Conservation (phyloP, 306 rosid species). For the Cicer bijugum region DNA sequence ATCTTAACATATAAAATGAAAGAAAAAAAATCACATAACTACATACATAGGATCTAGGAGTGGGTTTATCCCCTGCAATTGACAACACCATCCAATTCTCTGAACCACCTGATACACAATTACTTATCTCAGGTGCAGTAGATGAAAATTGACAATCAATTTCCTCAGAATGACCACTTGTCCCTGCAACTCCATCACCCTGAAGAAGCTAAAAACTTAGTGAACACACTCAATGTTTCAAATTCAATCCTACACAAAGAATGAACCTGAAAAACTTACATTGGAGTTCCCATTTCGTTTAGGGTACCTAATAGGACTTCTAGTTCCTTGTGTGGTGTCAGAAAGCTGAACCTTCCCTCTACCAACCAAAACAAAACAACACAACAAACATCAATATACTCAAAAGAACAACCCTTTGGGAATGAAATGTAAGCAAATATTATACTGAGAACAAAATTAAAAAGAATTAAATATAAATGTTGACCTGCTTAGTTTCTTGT, state of each 20-base stretch:
- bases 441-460: not conserved
- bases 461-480: constrained; percentile 5
- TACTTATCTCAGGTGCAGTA: constrained; percentile 64
- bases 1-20: not conserved
- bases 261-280: constrained; percentile 52
- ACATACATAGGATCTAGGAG: constrained; percentile 56
- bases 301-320: constrained; percentile 78
- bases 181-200: constrained; percentile 62
- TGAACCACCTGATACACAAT: constrained; percentile 60
- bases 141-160: constrained; percentile 54
- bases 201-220: constrained; percentile 42
- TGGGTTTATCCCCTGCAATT: constrained; percentile 54
- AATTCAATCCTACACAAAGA: constrained; percentile 38
- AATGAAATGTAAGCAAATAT: not conserved
- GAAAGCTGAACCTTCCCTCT: constrained; percentile 85
- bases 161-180: constrained; percentile 62
- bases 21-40: not conserved
- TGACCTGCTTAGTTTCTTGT: constrained; percentile 84
- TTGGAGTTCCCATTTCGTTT: constrained; percentile 65
- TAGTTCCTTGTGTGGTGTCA: constrained; percentile 77
- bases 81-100: constrained; percentile 83
- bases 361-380: constrained; percentile 49
- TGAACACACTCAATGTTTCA: constrained; percentile 1
- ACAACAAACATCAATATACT: not conserved
- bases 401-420: not conserved